Evolutionary conservation across 352 stramenopile genomes (phyloP).

Genomic region (Globisporangium takayamanum): DNA sequence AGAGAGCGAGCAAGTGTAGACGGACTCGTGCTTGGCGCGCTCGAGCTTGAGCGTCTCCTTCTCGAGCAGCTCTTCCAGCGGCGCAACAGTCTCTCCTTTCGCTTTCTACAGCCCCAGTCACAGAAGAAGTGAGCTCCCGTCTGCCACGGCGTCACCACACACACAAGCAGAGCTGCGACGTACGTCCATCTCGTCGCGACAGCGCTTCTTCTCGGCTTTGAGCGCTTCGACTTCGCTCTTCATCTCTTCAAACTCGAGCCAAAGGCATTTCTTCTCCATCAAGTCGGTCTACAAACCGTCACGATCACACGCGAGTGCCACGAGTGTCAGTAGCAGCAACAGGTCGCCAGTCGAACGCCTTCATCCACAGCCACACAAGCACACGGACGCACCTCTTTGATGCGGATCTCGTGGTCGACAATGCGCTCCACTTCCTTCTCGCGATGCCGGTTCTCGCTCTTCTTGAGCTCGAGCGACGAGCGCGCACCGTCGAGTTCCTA

Average conservation of each 20-base stretch:
- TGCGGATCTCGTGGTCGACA: slow-evolving; percentile 69
- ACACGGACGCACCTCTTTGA: slow-evolving; percentile 47
- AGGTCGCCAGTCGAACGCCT: background rate
- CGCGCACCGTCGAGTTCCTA: slow-evolving; percentile 63
- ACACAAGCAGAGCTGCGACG: background rate
- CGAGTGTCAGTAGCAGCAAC: background rate
- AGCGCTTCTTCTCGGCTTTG: slow-evolving; percentile 60
- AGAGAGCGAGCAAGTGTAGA: slow-evolving; percentile 1
- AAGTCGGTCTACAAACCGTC: slow-evolving; percentile 38
- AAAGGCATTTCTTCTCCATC: slow-evolving; percentile 86
- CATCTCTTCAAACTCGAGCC: slow-evolving; percentile 78
- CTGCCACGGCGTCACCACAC: background rate
- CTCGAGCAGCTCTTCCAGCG: slow-evolving; percentile 56
- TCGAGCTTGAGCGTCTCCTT: slow-evolving; percentile 65
- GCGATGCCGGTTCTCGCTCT: slow-evolving; percentile 74
- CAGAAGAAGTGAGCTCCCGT: background rate
- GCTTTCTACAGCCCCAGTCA: slow-evolving; percentile 35
- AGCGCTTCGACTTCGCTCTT: slow-evolving; percentile 62
- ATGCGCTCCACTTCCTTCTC: slow-evolving; percentile 83
- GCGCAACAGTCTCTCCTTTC: slow-evolving; percentile 53
- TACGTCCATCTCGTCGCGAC: slow-evolving; percentile 66
- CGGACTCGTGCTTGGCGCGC: slow-evolving; percentile 53
- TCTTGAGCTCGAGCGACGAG: slow-evolving; percentile 71
- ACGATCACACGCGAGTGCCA: background rate
- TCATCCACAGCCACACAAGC: background rate